A percentile compares a stretch with the other conserved stretches of the same genome.
Conservation (phyloP, 306 rosid species). For the Vachellia collinsii region DNA sequence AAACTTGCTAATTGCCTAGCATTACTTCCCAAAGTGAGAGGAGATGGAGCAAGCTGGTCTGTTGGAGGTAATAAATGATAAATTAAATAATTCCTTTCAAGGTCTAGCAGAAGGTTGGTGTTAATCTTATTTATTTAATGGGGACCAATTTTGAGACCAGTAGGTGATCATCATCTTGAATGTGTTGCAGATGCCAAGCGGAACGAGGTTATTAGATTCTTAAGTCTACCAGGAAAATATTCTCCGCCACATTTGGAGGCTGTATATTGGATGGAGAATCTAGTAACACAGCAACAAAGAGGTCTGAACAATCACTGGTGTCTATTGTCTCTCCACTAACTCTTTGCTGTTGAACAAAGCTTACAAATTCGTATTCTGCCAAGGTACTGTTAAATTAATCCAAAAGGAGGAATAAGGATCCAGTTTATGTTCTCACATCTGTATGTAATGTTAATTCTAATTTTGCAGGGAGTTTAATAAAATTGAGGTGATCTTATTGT, state of each 20-base stretch:
- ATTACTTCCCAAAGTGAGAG: conserved; percentile 79
- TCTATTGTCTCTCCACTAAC: conserved; percentile 60
- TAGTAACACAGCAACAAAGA: conserved; percentile 44
- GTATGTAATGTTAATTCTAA: conserved; percentile 9
- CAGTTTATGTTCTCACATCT: conserved; percentile 25
- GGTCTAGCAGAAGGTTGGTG: conserved; percentile 80
- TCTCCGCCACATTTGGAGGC: conserved; percentile 69
- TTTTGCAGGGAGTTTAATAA: not conserved
- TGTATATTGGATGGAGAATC: conserved; percentile 45
- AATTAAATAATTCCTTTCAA: conserved; percentile 68
- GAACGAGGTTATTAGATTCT: conserved; percentile 49
- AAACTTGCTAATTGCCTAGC: conserved; percentile 79
- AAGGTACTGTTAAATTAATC: conserved; percentile 57
- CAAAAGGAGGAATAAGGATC: not conserved
- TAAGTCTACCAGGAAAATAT: conserved; percentile 60
- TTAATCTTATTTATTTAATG: conserved; percentile 18
- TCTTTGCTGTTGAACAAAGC: conserved; percentile 67
- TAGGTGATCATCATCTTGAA: conserved; percentile 35
- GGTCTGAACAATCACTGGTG: conserved; percentile 47
- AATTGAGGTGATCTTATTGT: not conserved
- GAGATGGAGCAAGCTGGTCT: conserved; percentile 84
- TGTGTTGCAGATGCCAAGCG: conserved; percentile 52
- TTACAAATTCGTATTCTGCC: conserved; percentile 68
- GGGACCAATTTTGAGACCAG: not conserved
- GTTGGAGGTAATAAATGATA: conserved; percentile 59